Conservation (phyloP, 345 rosid species). For the Stellera chamaejasme region DNA sequence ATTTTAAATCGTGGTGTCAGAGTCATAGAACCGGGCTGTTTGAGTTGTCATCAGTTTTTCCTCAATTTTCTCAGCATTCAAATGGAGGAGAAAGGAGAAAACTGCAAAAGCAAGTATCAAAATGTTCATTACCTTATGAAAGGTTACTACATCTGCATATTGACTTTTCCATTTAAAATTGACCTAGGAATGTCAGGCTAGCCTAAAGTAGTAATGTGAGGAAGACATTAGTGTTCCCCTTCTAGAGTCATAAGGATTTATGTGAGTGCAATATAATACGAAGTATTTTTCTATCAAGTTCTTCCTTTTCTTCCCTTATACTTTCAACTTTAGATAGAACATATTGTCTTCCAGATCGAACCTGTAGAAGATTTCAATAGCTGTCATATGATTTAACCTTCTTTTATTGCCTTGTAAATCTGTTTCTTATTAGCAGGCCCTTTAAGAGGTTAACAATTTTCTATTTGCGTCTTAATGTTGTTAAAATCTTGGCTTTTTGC, state of each 20-base stretch:
- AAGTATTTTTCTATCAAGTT: neutral
- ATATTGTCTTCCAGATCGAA: too few species aligned
- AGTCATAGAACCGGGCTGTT: neutral
- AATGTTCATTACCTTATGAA: slow-evolving; percentile 34
- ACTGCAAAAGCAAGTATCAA: slow-evolving; percentile 24
- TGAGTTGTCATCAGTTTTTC: slow-evolving; percentile 15
- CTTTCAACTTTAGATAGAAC: too few species aligned
- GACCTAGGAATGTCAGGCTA: neutral
- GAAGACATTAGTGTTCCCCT: slow-evolving; percentile 2
- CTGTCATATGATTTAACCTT: too few species aligned
- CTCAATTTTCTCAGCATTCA: slow-evolving; percentile 38
- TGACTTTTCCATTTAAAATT: slow-evolving; percentile 1
- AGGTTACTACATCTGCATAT: slow-evolving; percentile 14
- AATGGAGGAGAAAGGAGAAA: slow-evolving; percentile 35
- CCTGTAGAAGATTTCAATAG: too few species aligned
- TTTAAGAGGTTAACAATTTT: too few species aligned
- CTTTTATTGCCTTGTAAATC: too few species aligned
- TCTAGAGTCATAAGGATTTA: neutral
- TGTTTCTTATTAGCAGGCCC: too few species aligned
- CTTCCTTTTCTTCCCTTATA: neutral
- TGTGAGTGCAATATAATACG: neutral
- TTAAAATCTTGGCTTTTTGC: neutral
- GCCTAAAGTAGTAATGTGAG: neutral
- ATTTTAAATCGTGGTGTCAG: slow-evolving; percentile 8
- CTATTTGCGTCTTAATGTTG: neutral